phyloP scores from a whole-genome alignment of 2,329 filamentous ascomycete species.

The Talaromyces sp. region DNA sequence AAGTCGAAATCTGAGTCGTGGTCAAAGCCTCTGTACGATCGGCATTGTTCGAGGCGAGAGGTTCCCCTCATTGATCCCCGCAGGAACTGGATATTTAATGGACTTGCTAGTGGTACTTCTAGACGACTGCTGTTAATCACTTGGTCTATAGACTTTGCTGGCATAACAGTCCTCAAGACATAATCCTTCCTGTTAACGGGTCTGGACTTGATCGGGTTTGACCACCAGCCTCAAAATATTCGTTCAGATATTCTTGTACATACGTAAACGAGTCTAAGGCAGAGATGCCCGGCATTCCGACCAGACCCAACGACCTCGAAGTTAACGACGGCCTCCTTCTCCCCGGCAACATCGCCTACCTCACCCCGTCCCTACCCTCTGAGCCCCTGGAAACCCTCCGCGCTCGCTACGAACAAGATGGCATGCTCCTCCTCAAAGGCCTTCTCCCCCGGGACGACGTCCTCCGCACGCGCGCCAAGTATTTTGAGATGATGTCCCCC shows the following conservation, averaged over 20 bases:
- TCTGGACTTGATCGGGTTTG: neutral
- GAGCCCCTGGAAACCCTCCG: conserved; percentile 49
- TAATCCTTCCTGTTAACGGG: neutral
- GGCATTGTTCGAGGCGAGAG: neutral
- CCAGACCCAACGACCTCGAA: conserved; percentile 28
- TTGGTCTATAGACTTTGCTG: neutral
- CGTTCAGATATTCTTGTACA: too few relatives aligned
- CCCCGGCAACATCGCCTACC: conserved; percentile 41
- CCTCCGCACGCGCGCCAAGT: conserved; percentile 49
- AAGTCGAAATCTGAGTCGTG: too few relatives aligned
- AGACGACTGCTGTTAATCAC: too few relatives aligned
- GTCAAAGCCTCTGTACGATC: too few relatives aligned
- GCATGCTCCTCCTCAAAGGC: conserved; percentile 56
- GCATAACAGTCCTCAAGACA: neutral
- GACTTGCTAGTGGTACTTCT: too few relatives aligned
- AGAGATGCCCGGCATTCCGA: conserved; percentile 8
- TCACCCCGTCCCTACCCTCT: conserved; percentile 43
- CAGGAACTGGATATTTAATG: neutral
- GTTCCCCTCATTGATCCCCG: neutral
- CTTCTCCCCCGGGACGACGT: conserved; percentile 54
- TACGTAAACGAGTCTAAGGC: too few relatives aligned
- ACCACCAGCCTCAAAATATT: neutral
- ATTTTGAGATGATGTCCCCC: conserved; percentile 53
- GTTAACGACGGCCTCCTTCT: conserved; percentile 48
- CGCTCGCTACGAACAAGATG: conserved; percentile 47